Base-by-base conservation (phyloP, 176 grass and related monocot species). In the Carex scoparia region DNA sequence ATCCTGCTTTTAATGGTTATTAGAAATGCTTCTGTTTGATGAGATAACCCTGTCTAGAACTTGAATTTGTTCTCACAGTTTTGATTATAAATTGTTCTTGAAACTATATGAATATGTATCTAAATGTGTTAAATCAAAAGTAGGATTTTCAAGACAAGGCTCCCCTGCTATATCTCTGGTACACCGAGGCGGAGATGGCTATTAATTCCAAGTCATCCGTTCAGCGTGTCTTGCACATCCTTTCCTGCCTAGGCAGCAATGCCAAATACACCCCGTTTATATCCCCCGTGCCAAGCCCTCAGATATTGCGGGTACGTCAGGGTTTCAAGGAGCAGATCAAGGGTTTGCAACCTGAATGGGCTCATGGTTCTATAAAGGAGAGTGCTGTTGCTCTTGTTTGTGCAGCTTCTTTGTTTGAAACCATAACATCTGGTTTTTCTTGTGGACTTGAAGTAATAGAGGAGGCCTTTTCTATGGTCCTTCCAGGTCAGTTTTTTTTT, bases 241-340 rank as follows among this genome's bases (percentile, higher is more conserved):
- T 98, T 48, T 98, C 91, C 65, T 93, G 92, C 84, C 88, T 94
- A 79, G 95, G 92, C 51, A 87, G 88, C 82, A 98, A 89, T 86
- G 9, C 82, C 27, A 94, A 90, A 31, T 98, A 93, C 82, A 73
- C 88, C 42, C 91, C 92, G 77, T 98, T 92, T 28, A 54, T 51
- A 63, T 55, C 88, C 56, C 83, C 90, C 81, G 73, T 89, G 81
- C 89, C 92, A 37, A 83, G 91, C n/a, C 88, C 87, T 53, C 95
- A 94, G 72, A 87, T 94, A 40, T 87, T 98, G 66, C 88, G 87
- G 68, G 95, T 91, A 75, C 95, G 88, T 63, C 95, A 98, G 88
- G 95, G 95, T 61, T 98, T 98, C 74, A 98, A 92, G 85, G 95
- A 98, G 77, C 85, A 92, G 80, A 95, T 95, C 87, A 98, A 88